A percentile compares a stretch with the other conserved stretches of the same genome.
These are phyloP conservation scores for Globisporangium paroecandrum DNA, from an alignment of 352 stramenopile species.

Conservation along the genomic window DNA sequence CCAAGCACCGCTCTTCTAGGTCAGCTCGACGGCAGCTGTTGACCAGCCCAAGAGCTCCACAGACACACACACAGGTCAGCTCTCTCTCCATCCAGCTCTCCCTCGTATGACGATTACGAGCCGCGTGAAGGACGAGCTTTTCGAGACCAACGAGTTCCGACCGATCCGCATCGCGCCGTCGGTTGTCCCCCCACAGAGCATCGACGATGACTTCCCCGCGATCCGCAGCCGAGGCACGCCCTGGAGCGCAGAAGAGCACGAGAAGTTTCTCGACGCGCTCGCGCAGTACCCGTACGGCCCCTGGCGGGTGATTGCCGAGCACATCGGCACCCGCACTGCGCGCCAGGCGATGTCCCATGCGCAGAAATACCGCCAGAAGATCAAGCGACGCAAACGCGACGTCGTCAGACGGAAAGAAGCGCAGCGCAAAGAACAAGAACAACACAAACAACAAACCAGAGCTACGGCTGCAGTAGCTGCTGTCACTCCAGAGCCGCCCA, in stretches of 20 bases:
- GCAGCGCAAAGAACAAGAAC: neutral
- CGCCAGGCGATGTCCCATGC: constrained; percentile 63
- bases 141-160: constrained; percentile 5
- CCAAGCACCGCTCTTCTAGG: neutral
- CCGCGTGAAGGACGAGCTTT: constrained; percentile 4
- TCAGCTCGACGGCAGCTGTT: neutral
- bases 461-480: neutral
- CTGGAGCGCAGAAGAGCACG: constrained; percentile 21
- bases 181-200: neutral
- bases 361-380: constrained; percentile 16
- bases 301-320: constrained; percentile 25
- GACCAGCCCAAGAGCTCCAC: neutral
- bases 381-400: constrained; percentile 3
- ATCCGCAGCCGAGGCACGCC: neutral
- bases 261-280: constrained; percentile 23
- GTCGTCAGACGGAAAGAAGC: neutral
- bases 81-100: neutral
- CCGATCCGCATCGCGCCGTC: constrained; percentile 3
- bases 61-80: neutral
- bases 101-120: constrained; percentile 4
- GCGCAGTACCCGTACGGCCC: constrained; percentile 25
- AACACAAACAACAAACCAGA: neutral
- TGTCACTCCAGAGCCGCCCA: neutral
- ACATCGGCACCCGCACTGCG: constrained; percentile 27
- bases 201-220: constrained; percentile 1